phyloP scores from a whole-genome alignment of 108 stramenopile species.

The Skeletonema tropicum region DNA sequence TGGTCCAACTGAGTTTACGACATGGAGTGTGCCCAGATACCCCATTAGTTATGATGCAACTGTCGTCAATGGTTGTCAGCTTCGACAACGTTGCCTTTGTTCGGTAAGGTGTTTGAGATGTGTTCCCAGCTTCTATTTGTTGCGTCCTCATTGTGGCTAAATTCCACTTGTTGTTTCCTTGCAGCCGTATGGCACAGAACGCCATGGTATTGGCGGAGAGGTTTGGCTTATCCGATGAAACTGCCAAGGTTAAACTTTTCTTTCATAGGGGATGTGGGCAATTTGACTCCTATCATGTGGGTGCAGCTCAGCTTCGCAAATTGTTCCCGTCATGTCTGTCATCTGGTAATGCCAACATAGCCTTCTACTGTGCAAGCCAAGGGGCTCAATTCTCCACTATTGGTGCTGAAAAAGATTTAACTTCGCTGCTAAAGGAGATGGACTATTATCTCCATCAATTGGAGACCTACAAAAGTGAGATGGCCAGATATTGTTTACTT shows the following conservation, averaged over 20 bases:
- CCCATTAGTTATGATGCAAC: not conserved
- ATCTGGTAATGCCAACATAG: not conserved
- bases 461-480: not conserved
- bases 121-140: too few relatives aligned
- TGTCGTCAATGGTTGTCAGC: not conserved
- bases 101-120: not conserved
- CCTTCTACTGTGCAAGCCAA: not conserved
- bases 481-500: not conserved
- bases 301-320: not conserved
- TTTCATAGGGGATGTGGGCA: not conserved
- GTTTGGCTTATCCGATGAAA: not conserved
- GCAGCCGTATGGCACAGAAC: not conserved
- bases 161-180: not conserved
- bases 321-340: not conserved
- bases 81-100: not conserved
- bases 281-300: not conserved
- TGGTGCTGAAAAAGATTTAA: not conserved
- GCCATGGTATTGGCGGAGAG: not conserved
- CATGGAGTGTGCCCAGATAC: not conserved
- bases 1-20: conserved; percentile 8
- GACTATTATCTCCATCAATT: not conserved
- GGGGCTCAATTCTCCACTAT: not conserved
- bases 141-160: not conserved
- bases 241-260: not conserved
- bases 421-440: not conserved